Conservation (phyloP, 2,329 filamentous ascomycete genomes). For the Trichoderma brevicompactum region DNA sequence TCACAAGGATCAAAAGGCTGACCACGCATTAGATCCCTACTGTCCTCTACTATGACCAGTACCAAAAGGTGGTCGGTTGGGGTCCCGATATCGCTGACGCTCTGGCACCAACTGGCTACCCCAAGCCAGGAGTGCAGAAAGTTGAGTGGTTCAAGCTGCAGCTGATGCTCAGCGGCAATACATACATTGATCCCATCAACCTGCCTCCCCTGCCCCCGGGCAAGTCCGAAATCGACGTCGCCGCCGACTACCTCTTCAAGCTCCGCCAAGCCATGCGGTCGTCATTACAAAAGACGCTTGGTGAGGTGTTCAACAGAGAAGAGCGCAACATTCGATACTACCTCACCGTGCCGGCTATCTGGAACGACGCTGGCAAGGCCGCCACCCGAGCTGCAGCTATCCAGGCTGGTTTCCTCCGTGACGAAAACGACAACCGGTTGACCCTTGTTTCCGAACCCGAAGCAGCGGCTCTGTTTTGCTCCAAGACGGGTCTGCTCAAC, state of each 20-base stretch:
- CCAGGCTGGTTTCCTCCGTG: slow-evolving; percentile 92
- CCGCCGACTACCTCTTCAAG: slow-evolving; percentile 99
- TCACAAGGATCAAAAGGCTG: neutral
- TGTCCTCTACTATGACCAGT: slow-evolving; percentile 99
- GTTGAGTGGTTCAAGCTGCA: slow-evolving; percentile 99
- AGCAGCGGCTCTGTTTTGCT: slow-evolving; percentile 95
- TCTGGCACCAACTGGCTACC: slow-evolving; percentile 93
- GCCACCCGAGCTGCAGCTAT: slow-evolving; percentile 95
- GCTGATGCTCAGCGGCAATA: slow-evolving; percentile 97
- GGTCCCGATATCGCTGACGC: slow-evolving; percentile 97
- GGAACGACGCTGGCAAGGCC: slow-evolving; percentile 98
- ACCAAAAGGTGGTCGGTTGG: slow-evolving; percentile 99
- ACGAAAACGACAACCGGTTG: slow-evolving; percentile 95
- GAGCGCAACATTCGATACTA: slow-evolving; percentile 98
- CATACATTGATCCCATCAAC: slow-evolving; percentile 99
- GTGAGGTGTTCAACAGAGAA: slow-evolving; percentile 96
- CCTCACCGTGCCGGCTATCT: slow-evolving; percentile 97
- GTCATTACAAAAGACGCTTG: slow-evolving; percentile 92
- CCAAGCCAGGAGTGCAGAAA: slow-evolving; percentile 96
- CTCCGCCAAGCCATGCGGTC: slow-evolving; percentile 95
- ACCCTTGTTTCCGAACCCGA: slow-evolving; percentile 96
- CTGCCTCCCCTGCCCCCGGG: slow-evolving; percentile 94
- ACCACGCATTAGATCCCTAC: slow-evolving; percentile 78
- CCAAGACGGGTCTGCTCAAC: slow-evolving; percentile 93
- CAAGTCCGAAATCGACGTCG: slow-evolving; percentile 98